phyloP scores from a whole-genome alignment of 768 basidiomycete genomes.

The Suillus clintonianus region DNA sequence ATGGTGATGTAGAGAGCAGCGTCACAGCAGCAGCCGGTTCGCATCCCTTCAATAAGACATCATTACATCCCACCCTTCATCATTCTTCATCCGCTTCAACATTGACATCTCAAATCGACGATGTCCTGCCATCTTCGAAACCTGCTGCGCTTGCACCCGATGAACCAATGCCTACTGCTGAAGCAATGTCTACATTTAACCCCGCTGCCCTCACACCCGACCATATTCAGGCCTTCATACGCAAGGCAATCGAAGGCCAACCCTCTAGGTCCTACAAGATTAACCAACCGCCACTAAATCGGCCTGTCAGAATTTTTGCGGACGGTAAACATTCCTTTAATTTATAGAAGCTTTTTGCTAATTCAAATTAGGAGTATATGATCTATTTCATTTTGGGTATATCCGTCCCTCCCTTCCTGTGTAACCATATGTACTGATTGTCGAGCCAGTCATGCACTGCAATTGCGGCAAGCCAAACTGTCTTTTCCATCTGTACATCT shows the following conservation, averaged over 20 bases:
- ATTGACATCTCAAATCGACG: conserved; percentile 44
- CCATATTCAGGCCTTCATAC: conserved; percentile 81
- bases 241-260: conserved; percentile 73
- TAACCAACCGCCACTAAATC: conserved; percentile 75
- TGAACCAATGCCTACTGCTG: conserved; percentile 45
- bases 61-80: conserved; percentile 33
- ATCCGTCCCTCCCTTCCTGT: conserved; percentile 21
- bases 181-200: conserved; percentile 48
- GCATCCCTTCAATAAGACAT: conserved; percentile 29
- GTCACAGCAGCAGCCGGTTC: conserved; percentile 58
- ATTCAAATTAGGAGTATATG: conserved; percentile 77
- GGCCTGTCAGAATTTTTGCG: conserved; percentile 90
- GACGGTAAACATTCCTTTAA: conserved; percentile 62
- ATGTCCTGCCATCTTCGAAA: conserved; percentile 12
- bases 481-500: conserved; percentile 90
- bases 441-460: conserved; percentile 80
- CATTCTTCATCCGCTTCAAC: conserved; percentile 56
- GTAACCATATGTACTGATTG: conserved; percentile 7
- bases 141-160: conserved; percentile 26
- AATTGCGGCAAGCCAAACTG: conserved; percentile 94
- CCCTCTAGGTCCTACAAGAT: conserved; percentile 73
- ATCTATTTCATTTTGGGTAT: conserved; percentile 95
- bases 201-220: conserved; percentile 67
- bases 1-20: conserved; percentile 85
- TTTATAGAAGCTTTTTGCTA: not conserved